These are phyloP conservation scores for Aspergillus udagawae DNA, from an alignment of 2,329 filamentous ascomycete species.

Conservation along the genomic window DNA sequence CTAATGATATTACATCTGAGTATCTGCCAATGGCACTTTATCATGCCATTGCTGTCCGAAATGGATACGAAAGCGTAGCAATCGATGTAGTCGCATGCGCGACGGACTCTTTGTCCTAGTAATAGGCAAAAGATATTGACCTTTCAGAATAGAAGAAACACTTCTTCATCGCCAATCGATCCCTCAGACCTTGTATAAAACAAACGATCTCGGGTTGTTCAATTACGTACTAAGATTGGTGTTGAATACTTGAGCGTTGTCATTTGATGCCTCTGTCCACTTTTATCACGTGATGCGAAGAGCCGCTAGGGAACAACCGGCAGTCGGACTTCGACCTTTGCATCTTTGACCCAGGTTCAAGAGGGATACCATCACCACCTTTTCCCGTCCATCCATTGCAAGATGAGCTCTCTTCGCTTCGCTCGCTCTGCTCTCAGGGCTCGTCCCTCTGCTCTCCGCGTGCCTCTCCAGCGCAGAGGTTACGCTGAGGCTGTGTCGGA, in stretches of 20 bases:
- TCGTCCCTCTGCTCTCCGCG: conserved; percentile 71
- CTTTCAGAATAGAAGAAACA: background rate
- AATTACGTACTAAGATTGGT: background rate
- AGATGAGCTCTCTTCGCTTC: conserved; percentile 91
- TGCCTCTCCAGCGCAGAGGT: conserved; percentile 76
- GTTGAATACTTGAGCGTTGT: conserved; percentile 1
- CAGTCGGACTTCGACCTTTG: conserved; percentile 37
- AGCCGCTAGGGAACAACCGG: conserved; percentile 38
- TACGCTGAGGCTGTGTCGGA: conserved; percentile 86
- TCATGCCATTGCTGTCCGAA: background rate
- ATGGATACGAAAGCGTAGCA: background rate
- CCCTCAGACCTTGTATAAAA: background rate
- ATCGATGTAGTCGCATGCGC: background rate
- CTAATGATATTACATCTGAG: background rate
- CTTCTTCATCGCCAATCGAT: background rate
- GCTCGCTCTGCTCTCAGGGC: conserved; percentile 84
- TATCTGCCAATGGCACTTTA: background rate
- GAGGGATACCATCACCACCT: conserved; percentile 33
- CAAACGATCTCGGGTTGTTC: background rate
- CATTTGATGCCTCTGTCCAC: conserved; percentile 1
- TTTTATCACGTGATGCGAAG: conserved; percentile 25
- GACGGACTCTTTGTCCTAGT: background rate
- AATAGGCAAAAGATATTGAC: background rate
- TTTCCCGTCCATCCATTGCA: conserved; percentile 32
- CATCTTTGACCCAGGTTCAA: conserved; percentile 32